Base-by-base conservation (phyloP, 2,329 filamentous ascomycete species). In the Camillea tinctor region DNA sequence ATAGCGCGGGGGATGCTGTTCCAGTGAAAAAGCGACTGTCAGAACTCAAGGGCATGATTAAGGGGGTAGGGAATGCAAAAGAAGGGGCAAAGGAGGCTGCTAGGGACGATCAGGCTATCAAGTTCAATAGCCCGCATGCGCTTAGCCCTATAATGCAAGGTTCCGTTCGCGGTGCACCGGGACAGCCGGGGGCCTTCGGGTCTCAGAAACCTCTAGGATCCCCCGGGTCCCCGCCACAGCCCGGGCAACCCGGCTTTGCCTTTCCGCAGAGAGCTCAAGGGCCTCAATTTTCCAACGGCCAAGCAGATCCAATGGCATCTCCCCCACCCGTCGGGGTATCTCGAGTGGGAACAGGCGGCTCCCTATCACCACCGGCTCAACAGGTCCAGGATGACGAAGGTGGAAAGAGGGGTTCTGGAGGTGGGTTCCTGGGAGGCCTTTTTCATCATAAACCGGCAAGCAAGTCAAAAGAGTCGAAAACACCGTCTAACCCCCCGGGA, bases 41-140 rank as follows among this genome's bases (percentile, higher is more conserved):
- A 1, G 72, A 74, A 36, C 66, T 74, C 9, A 72, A 67, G 54
- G 70, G 66, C n/a, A 72, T 73, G 64, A 71, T 73, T 24, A 70
- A 65, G 56, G 69, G 68, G 1, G 70, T 71, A 8, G 69, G 67
- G 2, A 67, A 61, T 52, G 68, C 68, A 52, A 73, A 70, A 56
- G 66, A 71, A 13, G 66, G 67, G 6, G 59, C 59, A 8, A 69
- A 66, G 53, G 66, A 71, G 13, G 66, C 66, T 13, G 58, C 59
- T 7, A 69, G 66, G 52, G 71, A 73, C 26, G 71, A 74, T 9
- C 67, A 69, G 19, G 64, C 66, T n/a, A 64, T 56, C 4, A 72
- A 69, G 48, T 50, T 60, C 3, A 65, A 48, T 54, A 52, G 50
- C 1, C 44, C 56, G 21, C 59, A 63, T 48, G 15, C 44, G 40